Conservation (phyloP, 345 rosid species). For the Noccaea caerulescens region DNA sequence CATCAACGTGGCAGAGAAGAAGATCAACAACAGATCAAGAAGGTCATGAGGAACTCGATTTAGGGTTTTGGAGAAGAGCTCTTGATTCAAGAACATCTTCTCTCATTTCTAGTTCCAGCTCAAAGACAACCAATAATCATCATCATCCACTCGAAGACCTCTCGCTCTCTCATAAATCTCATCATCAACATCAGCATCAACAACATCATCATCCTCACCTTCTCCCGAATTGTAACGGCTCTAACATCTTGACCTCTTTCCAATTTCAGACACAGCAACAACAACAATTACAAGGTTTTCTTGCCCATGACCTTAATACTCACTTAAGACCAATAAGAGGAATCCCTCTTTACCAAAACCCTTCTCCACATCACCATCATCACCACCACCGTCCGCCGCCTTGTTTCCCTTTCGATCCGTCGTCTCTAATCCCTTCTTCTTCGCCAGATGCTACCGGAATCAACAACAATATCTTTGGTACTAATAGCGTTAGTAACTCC, state of each 20-base stretch:
- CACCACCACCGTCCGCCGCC: constrained; percentile 40
- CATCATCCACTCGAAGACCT: constrained; percentile 52
- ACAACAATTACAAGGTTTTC: constrained; percentile 46
- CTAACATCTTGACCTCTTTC: constrained; percentile 48
- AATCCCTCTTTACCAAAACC: constrained; percentile 94
- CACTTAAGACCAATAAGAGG: constrained; percentile 93
- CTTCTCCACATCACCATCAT: constrained; percentile 43
- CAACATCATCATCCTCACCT: constrained; percentile 33
- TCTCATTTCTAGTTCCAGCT: constrained; percentile 53
- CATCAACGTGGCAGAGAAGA: constrained; percentile 56
- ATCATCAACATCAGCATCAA: constrained; percentile 26
- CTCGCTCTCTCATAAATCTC: constrained; percentile 62
- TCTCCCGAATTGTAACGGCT: constrained; percentile 41
- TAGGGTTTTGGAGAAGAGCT: constrained; percentile 53
- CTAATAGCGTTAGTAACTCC: constrained; percentile 37
- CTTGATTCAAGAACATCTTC: constrained; percentile 50
- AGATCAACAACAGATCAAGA: constrained; percentile 54
- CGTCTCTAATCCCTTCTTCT: constrained; percentile 51
- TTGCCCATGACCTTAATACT: constrained; percentile 63
- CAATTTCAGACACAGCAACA: constrained; percentile 37
- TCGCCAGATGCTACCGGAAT: constrained; percentile 37
- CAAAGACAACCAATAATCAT: constrained; percentile 37
- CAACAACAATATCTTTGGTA: constrained; percentile 35
- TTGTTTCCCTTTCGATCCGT: constrained; percentile 59
- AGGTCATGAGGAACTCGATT: constrained; percentile 39